These are phyloP conservation scores for Podaxis rugospora DNA, from an alignment of 768 basidiomycete genomes.

Conservation along the genomic window DNA sequence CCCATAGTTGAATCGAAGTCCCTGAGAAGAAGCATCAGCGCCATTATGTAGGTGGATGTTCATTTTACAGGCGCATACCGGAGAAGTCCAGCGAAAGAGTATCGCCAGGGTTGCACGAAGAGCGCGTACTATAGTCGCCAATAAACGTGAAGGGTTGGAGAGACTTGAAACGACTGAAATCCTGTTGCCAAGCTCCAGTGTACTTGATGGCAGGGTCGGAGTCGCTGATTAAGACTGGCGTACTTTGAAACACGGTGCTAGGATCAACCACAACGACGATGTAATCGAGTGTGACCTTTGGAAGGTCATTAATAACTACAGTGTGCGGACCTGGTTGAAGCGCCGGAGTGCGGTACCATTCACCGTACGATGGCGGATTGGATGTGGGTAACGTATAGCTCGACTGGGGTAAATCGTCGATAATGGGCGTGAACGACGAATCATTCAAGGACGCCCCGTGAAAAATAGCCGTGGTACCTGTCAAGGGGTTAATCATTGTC, in stretches of 20 bases:
- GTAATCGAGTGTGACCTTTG: slow-evolving; percentile 20
- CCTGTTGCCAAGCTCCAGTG: slow-evolving; percentile 16
- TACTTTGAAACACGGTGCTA: slow-evolving; percentile 17
- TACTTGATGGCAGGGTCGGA: slow-evolving; percentile 18
- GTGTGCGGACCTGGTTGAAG: slow-evolving; percentile 21
- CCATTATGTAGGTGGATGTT: background rate
- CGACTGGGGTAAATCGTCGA: background rate
- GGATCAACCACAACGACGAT: slow-evolving; percentile 20
- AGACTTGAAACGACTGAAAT: background rate
- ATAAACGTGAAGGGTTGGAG: slow-evolving; percentile 13
- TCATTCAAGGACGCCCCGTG: slow-evolving; percentile 3
- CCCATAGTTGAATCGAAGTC: slow-evolving; percentile 19
- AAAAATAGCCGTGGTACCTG: slow-evolving; percentile 2
- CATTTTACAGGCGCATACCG: background rate
- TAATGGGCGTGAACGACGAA: background rate
- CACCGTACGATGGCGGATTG: slow-evolving; percentile 5
- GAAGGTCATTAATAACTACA: slow-evolving; percentile 19
- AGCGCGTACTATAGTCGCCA: slow-evolving; percentile 17
- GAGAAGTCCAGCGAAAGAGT: slow-evolving; percentile 14
- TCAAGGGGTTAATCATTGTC: background rate
- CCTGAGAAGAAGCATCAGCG: slow-evolving; percentile 12
- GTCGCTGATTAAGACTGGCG: slow-evolving; percentile 22
- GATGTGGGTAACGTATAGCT: background rate
- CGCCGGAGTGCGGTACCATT: slow-evolving; percentile 23
- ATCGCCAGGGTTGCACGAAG: slow-evolving; percentile 12